Evolutionary conservation across 2,329 filamentous ascomycete genomes (phyloP), one percentile per base, ranked within the genome.

Genomic region (Alternaria sp.): DNA sequence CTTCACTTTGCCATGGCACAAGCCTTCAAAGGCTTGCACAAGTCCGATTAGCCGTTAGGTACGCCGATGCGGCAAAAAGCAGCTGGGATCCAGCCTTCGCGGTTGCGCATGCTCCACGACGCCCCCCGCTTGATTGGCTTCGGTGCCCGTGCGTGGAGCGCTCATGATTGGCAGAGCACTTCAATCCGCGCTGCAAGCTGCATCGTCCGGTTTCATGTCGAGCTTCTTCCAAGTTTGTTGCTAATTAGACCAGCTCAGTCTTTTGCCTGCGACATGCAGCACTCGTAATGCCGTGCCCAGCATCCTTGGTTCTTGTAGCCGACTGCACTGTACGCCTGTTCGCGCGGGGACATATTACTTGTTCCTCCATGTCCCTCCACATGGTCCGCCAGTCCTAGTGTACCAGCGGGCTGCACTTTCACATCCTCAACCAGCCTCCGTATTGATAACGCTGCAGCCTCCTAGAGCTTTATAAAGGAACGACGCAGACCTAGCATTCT

Each of bases 181-280:
- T 58, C 57, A 61, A 56, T 61, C 60, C 51, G 60, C 66, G 60
- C 67, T 63, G 64, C 54, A 54, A 46, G 42, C 59, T 48, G 56
- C 60, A 56, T 51, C 46, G 54, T 56, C 66, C 60, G 65, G 73
- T 75, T 76, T 75, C 72, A 74, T 53, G 58, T 68, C 61, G 57
- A 55, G 60, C 56, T 62, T 67, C 63, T 74, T 77, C 73, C 73
- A 73, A 65, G 73, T 76, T 75, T 75, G 70, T 71, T 75, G 58
- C 14, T 71, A 69, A 65, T 39, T 65, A 23, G 62, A 59, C 26
- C 31, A 62, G 63, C 62, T 50, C 54, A 59, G 53, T 68, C 61
- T 42, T 42, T 58, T 56, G 53, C 58, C 58, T 65, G 62, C 62
- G 33, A 66, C 66, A 57, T 64, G 66, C 63, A 56, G 60, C 62